Base-by-base conservation (phyloP, 495 filamentous ascomycete species). In the Aspergillus wentii region DNA sequence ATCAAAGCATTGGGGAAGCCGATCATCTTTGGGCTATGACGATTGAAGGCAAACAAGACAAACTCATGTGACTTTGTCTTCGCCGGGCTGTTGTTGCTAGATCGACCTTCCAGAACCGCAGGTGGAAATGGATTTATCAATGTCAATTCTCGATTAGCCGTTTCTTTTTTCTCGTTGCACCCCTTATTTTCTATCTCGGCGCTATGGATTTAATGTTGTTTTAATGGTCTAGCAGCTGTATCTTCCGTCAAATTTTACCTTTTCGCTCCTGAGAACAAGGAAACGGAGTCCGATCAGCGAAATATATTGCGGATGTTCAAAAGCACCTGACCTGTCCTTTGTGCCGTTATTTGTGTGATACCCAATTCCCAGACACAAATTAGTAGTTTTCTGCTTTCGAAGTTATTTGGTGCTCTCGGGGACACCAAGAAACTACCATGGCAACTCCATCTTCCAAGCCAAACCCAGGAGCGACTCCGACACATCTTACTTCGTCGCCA, bases 361-460 rank as follows among this genome's bases (percentile, higher is more conserved):
- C 40, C 40, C 22, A 23, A 17, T 20, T 18, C n/a, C 19, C 3
- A 11, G 5, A 17, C n/a, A 8, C 15, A n/a, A 23, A 27, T 19
- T 8, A 28, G 7, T 14, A 18, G 18, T 30, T 17, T 21, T 18
- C 19, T 28, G 9, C 20, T 19, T 32, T 30, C 20, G 2, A 30
- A 19, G 21, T 27, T 8, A 8, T 20, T 13, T 8, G 13, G 10
- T 37, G 8, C 16, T 15, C 16, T 5, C 16, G 9, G 11, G 15
- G 5, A 21, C 17, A 10, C 6, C 19, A 15, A 21, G 8, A 2
- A 35, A 29, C 28, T 14, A 43, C 17, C 42, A 71, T 71, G 68
- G 66, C 68, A 27, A 71, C 68, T 20, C 68, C 68, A 8, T 69
- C 64, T 15, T 66, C 63, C 32, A 72, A 68, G 40, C 56, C 33